Evolutionary conservation across 345 rosid species (phyloP).

Genomic region (Aquilaria sinensis): DNA sequence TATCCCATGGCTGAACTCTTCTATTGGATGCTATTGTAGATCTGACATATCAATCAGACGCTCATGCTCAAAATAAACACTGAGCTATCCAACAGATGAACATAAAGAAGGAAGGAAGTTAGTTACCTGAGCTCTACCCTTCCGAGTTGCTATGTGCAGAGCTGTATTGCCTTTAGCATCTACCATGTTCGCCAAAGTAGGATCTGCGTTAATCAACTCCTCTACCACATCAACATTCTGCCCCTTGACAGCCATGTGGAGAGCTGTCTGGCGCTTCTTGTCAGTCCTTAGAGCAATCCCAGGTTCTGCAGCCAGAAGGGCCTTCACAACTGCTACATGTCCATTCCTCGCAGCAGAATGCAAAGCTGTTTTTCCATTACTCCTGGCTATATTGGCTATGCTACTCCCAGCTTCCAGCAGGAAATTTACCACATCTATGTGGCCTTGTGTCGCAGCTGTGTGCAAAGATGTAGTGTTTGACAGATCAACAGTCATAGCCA

Average conservation of each 20-base stretch:
- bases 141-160: slow-evolving; percentile 73
- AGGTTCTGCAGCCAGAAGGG: slow-evolving; percentile 58
- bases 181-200: slow-evolving; percentile 50
- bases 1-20: no score
- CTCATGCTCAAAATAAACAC: background rate
- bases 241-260: slow-evolving; percentile 96
- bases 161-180: slow-evolving; percentile 77
- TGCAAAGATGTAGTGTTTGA: slow-evolving; percentile 87
- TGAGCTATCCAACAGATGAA: background rate
- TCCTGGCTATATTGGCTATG: slow-evolving; percentile 72
- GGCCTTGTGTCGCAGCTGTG: slow-evolving; percentile 90
- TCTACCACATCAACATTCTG: slow-evolving; percentile 60
- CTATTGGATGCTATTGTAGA: no score
- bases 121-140: slow-evolving; percentile 76
- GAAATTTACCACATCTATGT: slow-evolving; percentile 60
- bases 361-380: slow-evolving; percentile 88
- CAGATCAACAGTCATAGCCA: slow-evolving; percentile 92
- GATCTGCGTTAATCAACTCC: slow-evolving; percentile 56
- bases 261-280: slow-evolving; percentile 90
- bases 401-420: slow-evolving; percentile 70
- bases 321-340: slow-evolving; percentile 64
- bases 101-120: background rate
- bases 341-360: slow-evolving; percentile 95
- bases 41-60: background rate
- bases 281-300: slow-evolving; percentile 55